phyloP scores from a whole-genome alignment of 192 early-diverging fungal genomes.

The Oehlia diaphana region DNA sequence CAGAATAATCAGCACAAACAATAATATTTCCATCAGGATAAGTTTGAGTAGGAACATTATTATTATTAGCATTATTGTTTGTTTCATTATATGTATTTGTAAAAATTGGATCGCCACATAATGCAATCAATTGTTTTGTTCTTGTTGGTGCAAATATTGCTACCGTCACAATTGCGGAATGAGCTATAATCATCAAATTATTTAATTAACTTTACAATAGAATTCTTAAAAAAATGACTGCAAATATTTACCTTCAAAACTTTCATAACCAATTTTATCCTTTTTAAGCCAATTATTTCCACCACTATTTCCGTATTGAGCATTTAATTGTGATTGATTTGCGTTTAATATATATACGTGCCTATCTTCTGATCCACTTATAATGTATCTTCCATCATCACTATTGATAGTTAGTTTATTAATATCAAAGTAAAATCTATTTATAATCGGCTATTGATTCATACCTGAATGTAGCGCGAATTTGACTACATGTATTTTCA shows the following conservation, averaged over 20 bases:
- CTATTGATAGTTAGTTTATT: slow-evolving; percentile 30
- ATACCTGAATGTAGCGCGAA: slow-evolving; percentile 71
- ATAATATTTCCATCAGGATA: slow-evolving; percentile 60
- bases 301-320: slow-evolving; percentile 23
- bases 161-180: slow-evolving; percentile 55
- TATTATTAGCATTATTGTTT: slow-evolving; percentile 34
- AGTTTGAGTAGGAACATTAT: slow-evolving; percentile 10
- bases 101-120: slow-evolving; percentile 55
- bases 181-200: slow-evolving; percentile 40
- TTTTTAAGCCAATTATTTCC: slow-evolving; percentile 33
- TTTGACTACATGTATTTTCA: slow-evolving; percentile 67
- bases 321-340: slow-evolving; percentile 44
- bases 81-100: slow-evolving; percentile 26
- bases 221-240: not conserved
- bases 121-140: slow-evolving; percentile 59
- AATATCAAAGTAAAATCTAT: not conserved
- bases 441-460: not conserved
- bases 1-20: slow-evolving; percentile 60
- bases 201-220: not conserved
- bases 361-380: slow-evolving; percentile 81
- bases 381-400: slow-evolving; percentile 74
- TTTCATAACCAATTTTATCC: slow-evolving; percentile 31
- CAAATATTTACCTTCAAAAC: slow-evolving; percentile 37
- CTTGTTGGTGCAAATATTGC: slow-evolving; percentile 65
- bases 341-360: slow-evolving; percentile 75